Base-by-base conservation (phyloP, 768 basidiomycete species). In the Hericium coralloides region DNA sequence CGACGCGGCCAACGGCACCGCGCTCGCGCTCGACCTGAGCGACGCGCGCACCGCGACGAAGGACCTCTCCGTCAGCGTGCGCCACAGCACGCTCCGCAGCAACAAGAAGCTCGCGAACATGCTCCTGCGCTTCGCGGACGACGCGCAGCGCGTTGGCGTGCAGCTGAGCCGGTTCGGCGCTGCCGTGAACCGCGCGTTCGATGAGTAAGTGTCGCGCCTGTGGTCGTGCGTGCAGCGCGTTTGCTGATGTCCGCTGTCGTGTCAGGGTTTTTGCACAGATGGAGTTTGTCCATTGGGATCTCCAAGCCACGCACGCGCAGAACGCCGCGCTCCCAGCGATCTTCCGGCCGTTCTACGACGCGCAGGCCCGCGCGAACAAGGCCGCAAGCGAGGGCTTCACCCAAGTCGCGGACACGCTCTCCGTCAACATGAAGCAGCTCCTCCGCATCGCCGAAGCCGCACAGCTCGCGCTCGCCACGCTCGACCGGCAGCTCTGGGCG, bases 1-100 rank as follows among this genome's bases (percentile, higher is more conserved):
- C 50, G 80, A 82, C 48, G 74, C 83, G 0, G 74, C 77, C 0
- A 81, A 84, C 2, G 79, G 81, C 0, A 79, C 84, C 0, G 75
- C 74, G 5, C 66, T 92, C 38, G 80, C 85, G 4, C 65, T 87
- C 47, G 80, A 87, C 55, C 79, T 92, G 60, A 82, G 87, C 69
- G 84, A 83, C 67, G 83, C 87, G 14, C 84, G 90, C 62, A 83
- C 90, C 79, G 89, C 87, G 14, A 87, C 84, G 1, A 72, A 69
- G 20, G 89, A 92, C 65, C 73, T 92, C 52, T 71, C 79, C 14
- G 76, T 80, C 4, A 73, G 87, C 25, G 83, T 90, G 15, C 76
- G 75, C 15, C 69, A 77, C 59, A 91, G 89, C 67, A 72, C 83
- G 17, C 67, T 92, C 64, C 78, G 72, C 57, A 79, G 80, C 22